phyloP scores from a whole-genome alignment of 805 yeast genomes.

The Pichia ethanolica region DNA sequence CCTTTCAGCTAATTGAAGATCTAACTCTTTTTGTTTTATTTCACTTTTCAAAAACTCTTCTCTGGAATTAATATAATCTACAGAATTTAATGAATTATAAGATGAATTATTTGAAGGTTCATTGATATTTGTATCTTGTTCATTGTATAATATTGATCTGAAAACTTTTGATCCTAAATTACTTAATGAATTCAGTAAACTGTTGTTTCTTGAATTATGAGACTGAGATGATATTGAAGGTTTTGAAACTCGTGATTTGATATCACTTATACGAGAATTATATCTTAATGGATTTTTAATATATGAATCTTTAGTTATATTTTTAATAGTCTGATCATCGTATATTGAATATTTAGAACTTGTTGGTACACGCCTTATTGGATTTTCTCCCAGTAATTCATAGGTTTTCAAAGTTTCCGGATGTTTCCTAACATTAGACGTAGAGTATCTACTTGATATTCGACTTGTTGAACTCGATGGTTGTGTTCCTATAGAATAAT shows the following conservation, averaged over 20 bases:
- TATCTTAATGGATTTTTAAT: slow-evolving; percentile 5
- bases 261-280: neutral
- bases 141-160: slow-evolving; percentile 24
- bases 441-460: neutral
- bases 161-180: slow-evolving; percentile 23
- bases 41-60: neutral
- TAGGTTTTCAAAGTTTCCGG: slow-evolving; percentile 16
- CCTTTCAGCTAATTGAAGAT: slow-evolving; percentile 4
- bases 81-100: neutral
- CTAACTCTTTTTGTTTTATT: neutral
- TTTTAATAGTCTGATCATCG: slow-evolving; percentile 15
- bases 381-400: slow-evolving; percentile 24
- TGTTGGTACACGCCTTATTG: slow-evolving; percentile 17
- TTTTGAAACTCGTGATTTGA: neutral
- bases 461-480: neutral
- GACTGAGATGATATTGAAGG: neutral
- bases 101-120: neutral
- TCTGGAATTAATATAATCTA: neutral
- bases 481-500: too few species aligned
- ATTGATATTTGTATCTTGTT: slow-evolving; percentile 10
- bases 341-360: slow-evolving; percentile 8
- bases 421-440: neutral
- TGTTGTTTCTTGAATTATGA: slow-evolving; percentile 7
- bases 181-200: slow-evolving; percentile 22
- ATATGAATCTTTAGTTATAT: slow-evolving; percentile 13